phyloP scores from a whole-genome alignment of 2,329 filamentous ascomycete species.

The Paraphaeosphaeria sporulosa region DNA sequence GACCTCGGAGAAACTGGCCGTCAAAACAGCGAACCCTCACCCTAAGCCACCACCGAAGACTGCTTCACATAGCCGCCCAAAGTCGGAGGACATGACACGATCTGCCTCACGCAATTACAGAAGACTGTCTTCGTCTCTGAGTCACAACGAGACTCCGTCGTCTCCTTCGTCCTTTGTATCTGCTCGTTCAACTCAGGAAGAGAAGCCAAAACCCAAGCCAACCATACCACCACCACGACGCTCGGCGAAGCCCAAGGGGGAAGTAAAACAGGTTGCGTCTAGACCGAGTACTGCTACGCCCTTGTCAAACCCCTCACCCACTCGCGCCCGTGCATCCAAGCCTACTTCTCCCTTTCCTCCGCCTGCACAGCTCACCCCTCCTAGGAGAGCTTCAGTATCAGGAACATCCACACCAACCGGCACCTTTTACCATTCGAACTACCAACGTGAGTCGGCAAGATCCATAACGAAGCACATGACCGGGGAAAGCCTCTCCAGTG shows the following conservation, averaged over 20 bases:
- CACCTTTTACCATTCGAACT: conserved; percentile 50
- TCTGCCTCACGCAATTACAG: conserved; percentile 25
- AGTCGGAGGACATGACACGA: conserved; percentile 33
- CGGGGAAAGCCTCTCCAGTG: conserved; percentile 72
- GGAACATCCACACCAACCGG: conserved; percentile 29
- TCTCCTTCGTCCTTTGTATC: conserved; percentile 46
- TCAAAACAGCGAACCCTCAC: conserved; percentile 28
- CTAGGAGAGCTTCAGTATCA: conserved; percentile 31
- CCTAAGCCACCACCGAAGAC: conserved; percentile 31
- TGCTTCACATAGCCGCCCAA: conserved; percentile 19
- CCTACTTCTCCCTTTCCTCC: conserved; percentile 33
- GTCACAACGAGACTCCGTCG: conserved; percentile 35
- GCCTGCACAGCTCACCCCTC: conserved; percentile 30
- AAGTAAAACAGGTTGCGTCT: conserved; percentile 10
- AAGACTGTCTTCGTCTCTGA: conserved; percentile 35
- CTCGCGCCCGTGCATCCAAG: conserved; percentile 41
- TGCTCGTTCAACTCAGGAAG: conserved; percentile 44
- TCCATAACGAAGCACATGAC: conserved; percentile 59
- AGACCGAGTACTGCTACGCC: conserved; percentile 25
- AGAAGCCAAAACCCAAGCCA: conserved; percentile 39
- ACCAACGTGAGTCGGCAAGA: conserved; percentile 45
- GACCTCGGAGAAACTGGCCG: conserved; percentile 29
- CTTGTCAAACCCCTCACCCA: conserved; percentile 24
- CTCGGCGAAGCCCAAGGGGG: conserved; percentile 22
- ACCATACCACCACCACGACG: conserved; percentile 45